Base-by-base conservation (phyloP, 192 early-diverging fungal genomes). In the Piromyces finnis region DNA sequence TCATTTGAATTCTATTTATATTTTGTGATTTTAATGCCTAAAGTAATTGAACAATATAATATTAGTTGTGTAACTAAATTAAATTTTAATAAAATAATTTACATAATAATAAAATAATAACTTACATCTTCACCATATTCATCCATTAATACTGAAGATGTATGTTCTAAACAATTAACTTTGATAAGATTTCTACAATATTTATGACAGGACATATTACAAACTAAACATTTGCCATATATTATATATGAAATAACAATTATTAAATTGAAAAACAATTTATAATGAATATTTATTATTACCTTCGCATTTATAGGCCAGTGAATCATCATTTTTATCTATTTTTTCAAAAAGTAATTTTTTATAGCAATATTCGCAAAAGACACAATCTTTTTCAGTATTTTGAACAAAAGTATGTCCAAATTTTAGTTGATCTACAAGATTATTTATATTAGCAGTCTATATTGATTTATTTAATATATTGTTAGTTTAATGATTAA, bases 281-380 rank as follows among this genome's bases (percentile, higher is more conserved):
- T n/a, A n/a, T n/a, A n/a, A n/a, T n/a, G n/a, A n/a, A n/a, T n/a
- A n/a, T n/a, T n/a, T n/a, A 0, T 22, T 28, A 79, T 29, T 81
- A 87, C 86, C 81, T 85, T 89, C 88, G 77, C 88, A 89, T 15
- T 85, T 81, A 81, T 89, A 89, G 18, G 85, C 51, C 7, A 68
- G 32, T 15, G 82, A 30, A 28, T 51, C 82, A 79, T 77, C 81
- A 80, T 29, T 82, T 84, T 86, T 83, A 30, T 29, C 28, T 14
- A 82, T 7, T 84, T 35, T 29, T 29, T 79, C 84, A 29, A 84
- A 29, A 26, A 22, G 26, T 28, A 78, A 84, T 37, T 22, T 36
- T 5, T 78, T 29, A 81, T 81, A 85, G 79, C 87, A 88, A 77
- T 82, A 86, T 78, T 88, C 87, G 81, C 87, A 88, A 77, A 83